Percentiles rank a stretch among this genome's conserved stretches.
phyloP scores from a whole-genome alignment of 148 eudicot species.

The Bassia scoparia region DNA sequence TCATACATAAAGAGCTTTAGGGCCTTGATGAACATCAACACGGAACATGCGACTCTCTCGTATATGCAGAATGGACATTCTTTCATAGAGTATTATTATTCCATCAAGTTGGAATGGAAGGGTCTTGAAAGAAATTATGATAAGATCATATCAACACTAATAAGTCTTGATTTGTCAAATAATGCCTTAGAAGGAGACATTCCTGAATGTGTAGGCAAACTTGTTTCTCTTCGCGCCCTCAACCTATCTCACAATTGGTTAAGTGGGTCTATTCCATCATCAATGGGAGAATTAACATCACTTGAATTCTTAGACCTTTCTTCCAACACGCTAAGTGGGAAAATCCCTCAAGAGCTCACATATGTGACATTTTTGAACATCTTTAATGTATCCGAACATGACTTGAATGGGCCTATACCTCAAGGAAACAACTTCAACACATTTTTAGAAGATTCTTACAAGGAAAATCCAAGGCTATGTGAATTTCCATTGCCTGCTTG shows the following conservation, averaged over 20 bases:
- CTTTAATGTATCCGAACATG: conserved; percentile 22
- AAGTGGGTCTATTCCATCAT: conserved; percentile 26
- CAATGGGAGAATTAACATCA: conserved; percentile 18
- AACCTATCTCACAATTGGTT: conserved; percentile 41
- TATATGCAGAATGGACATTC: conserved; percentile 8
- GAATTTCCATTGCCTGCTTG: conserved; percentile 25
- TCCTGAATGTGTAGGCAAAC: conserved; percentile 22
- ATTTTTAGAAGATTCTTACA: conserved; percentile 19
- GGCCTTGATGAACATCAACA: no score
- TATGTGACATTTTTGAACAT: conserved; percentile 22
- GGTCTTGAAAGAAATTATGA: conserved; percentile 1
- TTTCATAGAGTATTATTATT: conserved; percentile 7
- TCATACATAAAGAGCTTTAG: no score
- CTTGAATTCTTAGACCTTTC: conserved; percentile 41
- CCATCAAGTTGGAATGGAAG: conserved; percentile 10
- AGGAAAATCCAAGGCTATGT: conserved; percentile 26
- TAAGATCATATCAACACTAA: conserved; percentile 15
- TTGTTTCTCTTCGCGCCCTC: conserved; percentile 22
- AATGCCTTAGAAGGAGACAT: conserved; percentile 34
- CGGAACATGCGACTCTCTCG: no score
- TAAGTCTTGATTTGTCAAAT: conserved; percentile 17
- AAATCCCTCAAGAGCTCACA: conserved; percentile 31
- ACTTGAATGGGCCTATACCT: conserved; percentile 26
- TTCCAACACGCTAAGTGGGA: conserved; percentile 18
- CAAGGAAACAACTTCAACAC: conserved; percentile 17